Evolutionary conservation across 805 yeast genomes (phyloP), one percentile per base, ranked within the genome.

Genomic region (Helenozyma rhizophorensis): DNA sequence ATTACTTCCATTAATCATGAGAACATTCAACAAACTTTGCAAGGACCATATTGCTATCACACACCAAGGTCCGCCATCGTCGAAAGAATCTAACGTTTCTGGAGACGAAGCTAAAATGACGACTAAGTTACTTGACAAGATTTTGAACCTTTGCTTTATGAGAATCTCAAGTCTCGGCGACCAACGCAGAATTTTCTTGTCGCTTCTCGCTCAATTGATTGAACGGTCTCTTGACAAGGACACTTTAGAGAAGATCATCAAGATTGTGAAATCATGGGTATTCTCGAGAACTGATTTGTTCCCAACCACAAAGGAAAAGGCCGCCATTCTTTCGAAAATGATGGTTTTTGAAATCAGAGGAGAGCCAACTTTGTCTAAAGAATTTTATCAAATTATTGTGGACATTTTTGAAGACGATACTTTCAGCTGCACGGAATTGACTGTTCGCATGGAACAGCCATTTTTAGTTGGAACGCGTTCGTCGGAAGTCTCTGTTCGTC

Each of bases 281-380:
- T 88, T 94, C 52, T 76, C 86, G 2, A 76, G 80, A 36, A 68
- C 77, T 4, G 96, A 86, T 43, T 69, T 86, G 14, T 88, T 88
- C 66, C 99, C 99, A 3, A 86, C 97, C 0, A 78, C 83, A 2
- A 94, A 93, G 54, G 99, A 93, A 51, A 93, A 93, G 54, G 96
- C 97, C 1, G 97, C 95, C 0, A 81, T 93, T 25, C 65, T 93
- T 36, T 75, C 89, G 10, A 93, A 93, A 59, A 88, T 94, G 96
- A 76, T 90, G 74, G 83, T 85, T 1, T 89, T 87, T 54, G 97
- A 90, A 51, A 70, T 80, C 27, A 72, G 95, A 42, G 95, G 95
- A 3, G 96, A 90, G 51, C 74, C 85, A 6, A 76, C 84, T 1
- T 60, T 77, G 33, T 80, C 94, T 0, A 79, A 78, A 43, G 80